Base-by-base conservation (phyloP, 176 grass and related monocot species). In the Rhynchospora pubera region DNA sequence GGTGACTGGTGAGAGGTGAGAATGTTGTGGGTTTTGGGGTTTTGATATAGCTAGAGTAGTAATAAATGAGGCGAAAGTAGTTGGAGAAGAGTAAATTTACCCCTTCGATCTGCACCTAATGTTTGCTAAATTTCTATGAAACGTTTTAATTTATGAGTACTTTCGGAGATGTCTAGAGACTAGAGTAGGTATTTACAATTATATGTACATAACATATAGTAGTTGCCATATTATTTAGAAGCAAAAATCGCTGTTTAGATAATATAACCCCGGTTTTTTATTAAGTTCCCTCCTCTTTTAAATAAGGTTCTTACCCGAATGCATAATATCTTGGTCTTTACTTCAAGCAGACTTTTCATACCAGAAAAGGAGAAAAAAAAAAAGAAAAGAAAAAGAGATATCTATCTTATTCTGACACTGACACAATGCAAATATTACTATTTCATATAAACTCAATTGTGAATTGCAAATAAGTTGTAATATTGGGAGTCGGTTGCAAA, bases 1-100 rank as follows among this genome's bases (percentile, higher is more conserved):
- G 30, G 53, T 63, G 65, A 69, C 14, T 32, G 65, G 65, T 82
- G 79, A 82, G 79, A 82, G 79, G 79, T 82, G 61, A 50, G 79
- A 66, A 52, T 64, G 79, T 52, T 82, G 46, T 82, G 79, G 39
- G 79, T 66, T 75, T 76, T 65, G 60, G 79, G 53, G 30, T 64
- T 65, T 82, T 65, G 21, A 64, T 82, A 82, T 66, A 64, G 62
- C 8, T 42, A 79, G 34, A 39, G 34, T 22, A 50, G 34, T 82
- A 64, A 82, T 82, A 64, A 82, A 61, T 82, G 79, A 81, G 79
- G 11, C 47, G 39, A 44, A 65, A 82, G 59, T 61, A 47, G 79
- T 82, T 62, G 79, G 59, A 50, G 42, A 66, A 65, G n/a, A 82
- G 79, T 34, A 82, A 82, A 51, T 65, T 39, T 82, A 28, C 21